Evolutionary conservation across 306 rosid genomes (phyloP), one percentile per base, ranked within the genome.

Genomic region (Citrullus mucosospermus): DNA sequence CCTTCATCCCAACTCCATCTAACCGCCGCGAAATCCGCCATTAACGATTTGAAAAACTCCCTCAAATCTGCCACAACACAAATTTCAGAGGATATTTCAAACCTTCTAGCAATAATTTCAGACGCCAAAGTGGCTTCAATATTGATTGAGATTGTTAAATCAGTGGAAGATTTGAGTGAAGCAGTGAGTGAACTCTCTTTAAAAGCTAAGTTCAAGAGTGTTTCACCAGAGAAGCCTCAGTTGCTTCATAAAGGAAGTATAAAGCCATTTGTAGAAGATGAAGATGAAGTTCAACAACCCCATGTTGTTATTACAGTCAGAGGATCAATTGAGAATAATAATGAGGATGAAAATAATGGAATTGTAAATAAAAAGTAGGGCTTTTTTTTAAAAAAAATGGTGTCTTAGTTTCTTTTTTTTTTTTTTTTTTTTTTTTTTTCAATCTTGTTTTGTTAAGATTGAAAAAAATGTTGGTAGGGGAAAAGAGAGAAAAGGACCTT

Each of bases 191-290:
- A 95, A 76, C 97, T 95, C 50, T 89, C 98, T 11, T 70, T 74
- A 8, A 78, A 83, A 50, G 97, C 97, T 2, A 80, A 85, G 15
- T 95, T 92, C 89, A 86, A 86, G 82, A 78, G 38, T 4, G 80
- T 44, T 4, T 86, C 91, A 9, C 86, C 85, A 34, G 93, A 89
- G 78, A 90, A 92, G 60, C 85, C 93, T 68, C 86, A 68, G 1
- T 39, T 89, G 39, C 92, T 95, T 83, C 98, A 92, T 61, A 84
- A 87, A 68, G 96, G 98, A 78, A 86, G 60, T 60, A 78, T 92
- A 53, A 89, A 88, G 14, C 97, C 98, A 38, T 80, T 83, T 39
- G 76, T 78, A 59, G 97, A 87, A 10, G 61, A 38, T 79, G 84
- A 81, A 1, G 83, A 77, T 4, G 61, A 30, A 51, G 54, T 3